These are phyloP conservation scores for Mucor saturninus DNA, from an alignment of 371 early-diverging fungal species.

Conservation along the genomic window DNA sequence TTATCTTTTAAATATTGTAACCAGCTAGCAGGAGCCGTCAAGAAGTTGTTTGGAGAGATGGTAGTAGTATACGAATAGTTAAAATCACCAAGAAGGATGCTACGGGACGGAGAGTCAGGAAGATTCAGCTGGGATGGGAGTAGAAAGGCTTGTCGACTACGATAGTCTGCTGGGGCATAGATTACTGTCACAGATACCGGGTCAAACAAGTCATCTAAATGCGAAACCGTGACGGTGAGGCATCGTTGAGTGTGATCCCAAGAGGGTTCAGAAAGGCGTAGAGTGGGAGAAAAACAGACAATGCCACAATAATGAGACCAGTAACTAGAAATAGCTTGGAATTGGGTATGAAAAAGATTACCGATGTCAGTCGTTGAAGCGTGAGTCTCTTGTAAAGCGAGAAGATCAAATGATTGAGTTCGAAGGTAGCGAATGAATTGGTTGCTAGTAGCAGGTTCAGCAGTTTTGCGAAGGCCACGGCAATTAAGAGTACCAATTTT, in stretches of 20 bases:
- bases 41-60: not conserved
- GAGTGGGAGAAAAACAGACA: constrained; percentile 9
- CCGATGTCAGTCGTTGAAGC: not conserved
- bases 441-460: not conserved
- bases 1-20: not conserved
- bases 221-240: constrained; percentile 13
- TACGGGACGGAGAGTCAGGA: not conserved
- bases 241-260: not conserved
- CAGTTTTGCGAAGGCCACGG: constrained; percentile 15
- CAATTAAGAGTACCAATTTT: constrained; percentile 13
- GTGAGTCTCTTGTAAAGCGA: constrained; percentile 17
- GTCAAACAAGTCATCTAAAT: constrained; percentile 3
- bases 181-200: constrained; percentile 7
- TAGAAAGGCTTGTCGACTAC: constrained; percentile 5
- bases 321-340: constrained; percentile 7
- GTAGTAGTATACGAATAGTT: constrained; percentile 11
- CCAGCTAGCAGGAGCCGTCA: constrained; percentile 4
- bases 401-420: constrained; percentile 7
- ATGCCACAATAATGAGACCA: constrained; percentile 16
- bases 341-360: constrained; percentile 9
- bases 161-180: constrained; percentile 7
- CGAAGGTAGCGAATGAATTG: constrained; percentile 15
- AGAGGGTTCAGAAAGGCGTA: not conserved
- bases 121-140: not conserved
- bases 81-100: constrained; percentile 19